Evolutionary conservation across 345 rosid species (phyloP).

Genomic region (Melaleuca alternifolia): DNA sequence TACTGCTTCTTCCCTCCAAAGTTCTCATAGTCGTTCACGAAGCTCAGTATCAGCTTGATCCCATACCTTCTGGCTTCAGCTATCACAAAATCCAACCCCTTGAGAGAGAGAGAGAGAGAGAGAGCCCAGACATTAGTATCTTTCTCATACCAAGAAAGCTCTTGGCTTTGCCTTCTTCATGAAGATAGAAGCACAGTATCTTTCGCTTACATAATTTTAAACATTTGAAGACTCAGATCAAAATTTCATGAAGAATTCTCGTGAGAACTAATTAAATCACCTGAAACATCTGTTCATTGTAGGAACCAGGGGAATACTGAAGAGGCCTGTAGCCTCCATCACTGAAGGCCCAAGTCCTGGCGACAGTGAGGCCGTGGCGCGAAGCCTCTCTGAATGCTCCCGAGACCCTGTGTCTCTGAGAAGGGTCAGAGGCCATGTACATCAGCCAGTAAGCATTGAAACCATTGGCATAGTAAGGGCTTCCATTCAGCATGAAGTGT

Average conservation of each 20-base stretch:
- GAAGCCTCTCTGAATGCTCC: constrained; percentile 58
- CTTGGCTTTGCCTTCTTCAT: background rate
- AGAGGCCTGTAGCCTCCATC: constrained; percentile 78
- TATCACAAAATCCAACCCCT: constrained; percentile 97
- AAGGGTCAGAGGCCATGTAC: constrained; percentile 66
- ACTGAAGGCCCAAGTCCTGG: constrained; percentile 91
- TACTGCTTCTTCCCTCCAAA: constrained; percentile 87
- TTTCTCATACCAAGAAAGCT: background rate
- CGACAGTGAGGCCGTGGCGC: constrained; percentile 57
- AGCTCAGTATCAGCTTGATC: constrained; percentile 62
- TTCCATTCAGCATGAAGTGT: constrained; percentile 54
- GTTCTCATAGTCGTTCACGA: constrained; percentile 64
- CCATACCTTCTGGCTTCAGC: constrained; percentile 70
- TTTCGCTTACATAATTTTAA: background rate
- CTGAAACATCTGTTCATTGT: constrained; percentile 68
- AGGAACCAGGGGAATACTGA: constrained; percentile 65
- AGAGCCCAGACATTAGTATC: background rate
- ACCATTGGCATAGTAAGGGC: constrained; percentile 75
- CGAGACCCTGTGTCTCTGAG: constrained; percentile 50
- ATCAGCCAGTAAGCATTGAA: constrained; percentile 95
- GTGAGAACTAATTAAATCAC: constrained; percentile 12
- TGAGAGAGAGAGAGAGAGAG: background rate
- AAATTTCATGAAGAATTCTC: background rate
- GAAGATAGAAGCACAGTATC: background rate
- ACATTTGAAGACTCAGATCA: background rate